phyloP scores from a whole-genome alignment of 352 stramenopile genomes.

The Phytophthora lateralis region DNA sequence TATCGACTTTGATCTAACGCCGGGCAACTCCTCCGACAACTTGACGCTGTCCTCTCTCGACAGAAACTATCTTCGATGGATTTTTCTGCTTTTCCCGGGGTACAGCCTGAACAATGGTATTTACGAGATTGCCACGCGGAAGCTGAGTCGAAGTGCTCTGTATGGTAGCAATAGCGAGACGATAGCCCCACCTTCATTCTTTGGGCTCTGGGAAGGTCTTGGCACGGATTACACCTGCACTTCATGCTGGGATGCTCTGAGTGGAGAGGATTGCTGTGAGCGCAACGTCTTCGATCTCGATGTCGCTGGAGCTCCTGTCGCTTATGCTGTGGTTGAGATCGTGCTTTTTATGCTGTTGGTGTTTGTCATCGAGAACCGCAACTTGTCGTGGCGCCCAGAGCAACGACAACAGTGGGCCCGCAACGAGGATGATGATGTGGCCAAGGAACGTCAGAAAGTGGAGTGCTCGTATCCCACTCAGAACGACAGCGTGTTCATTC shows the following conservation, averaged over 20 bases:
- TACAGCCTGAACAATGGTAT: conserved; percentile 76
- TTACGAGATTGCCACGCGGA: conserved; percentile 73
- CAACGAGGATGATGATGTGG: conserved; percentile 57
- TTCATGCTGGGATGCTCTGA: conserved; percentile 54
- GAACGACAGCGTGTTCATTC: conserved; percentile 47
- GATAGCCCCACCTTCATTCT: conserved; percentile 55
- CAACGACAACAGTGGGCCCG: conserved; percentile 8
- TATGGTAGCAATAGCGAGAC: conserved; percentile 34
- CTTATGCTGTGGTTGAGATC: conserved; percentile 58
- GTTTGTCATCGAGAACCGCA: conserved; percentile 46
- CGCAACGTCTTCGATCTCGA: conserved; percentile 63
- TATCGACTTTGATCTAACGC: conserved; percentile 53
- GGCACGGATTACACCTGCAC: conserved; percentile 43
- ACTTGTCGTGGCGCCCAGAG: conserved; percentile 32
- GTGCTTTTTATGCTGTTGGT: conserved; percentile 57
- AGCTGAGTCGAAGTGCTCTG: conserved; percentile 60
- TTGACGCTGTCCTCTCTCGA: conserved; percentile 69
- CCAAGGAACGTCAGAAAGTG: conserved; percentile 43
- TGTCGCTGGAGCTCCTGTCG: conserved; percentile 50
- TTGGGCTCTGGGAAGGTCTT: conserved; percentile 57
- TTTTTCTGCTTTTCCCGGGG: conserved; percentile 74
- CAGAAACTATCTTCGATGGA: conserved; percentile 71
- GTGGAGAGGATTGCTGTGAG: conserved; percentile 48
- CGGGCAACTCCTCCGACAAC: conserved; percentile 24
- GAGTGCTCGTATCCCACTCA: conserved; percentile 19